Evolutionary conservation across 2,329 filamentous ascomycete species (phyloP), one percentile per base, ranked within the genome.

Genomic region (Chrysoporthe deuterocubensis): DNA sequence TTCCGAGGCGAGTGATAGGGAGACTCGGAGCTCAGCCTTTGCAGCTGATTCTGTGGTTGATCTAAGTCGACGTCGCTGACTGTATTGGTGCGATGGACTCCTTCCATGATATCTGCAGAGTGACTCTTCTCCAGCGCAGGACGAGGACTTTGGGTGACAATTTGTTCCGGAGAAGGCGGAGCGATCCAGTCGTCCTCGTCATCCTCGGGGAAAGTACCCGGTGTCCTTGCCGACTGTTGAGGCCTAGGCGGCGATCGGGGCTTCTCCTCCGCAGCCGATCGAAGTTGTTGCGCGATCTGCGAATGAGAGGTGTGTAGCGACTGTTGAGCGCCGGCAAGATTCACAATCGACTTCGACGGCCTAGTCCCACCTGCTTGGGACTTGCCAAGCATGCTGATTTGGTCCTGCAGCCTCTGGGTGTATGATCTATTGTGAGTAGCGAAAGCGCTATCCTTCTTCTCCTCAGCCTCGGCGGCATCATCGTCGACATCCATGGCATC

Each of bases 391-490:
- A 87, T 86, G 75, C 90, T 97, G 73, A 99, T 98, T 73, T 94
- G 93, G 74, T 98, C 95, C 72, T 97, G 94, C 18, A 99, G 83
- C 56, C 92, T 86, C 77, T 98, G 94, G 0, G 96, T 97, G n/a
- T 96, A 96, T 0, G 93, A 94, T 77, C 96, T 96, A 79, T 89
- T 93, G 75, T 95, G 90, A 2, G 85, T 78, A 6, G 85, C 84
- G 42, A 83, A 82, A 56, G 85, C 85, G 1, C 79, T 77, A 18
- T 83, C 80, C 9, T 77, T 77, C 50, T 84, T 83, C 1, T 81
- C 80, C 34, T 88, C 84, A 43, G 82, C 78, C 32, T 78, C 75
- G 6, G 74, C 71, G 2, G 75, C 73, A 21, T 77, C 74, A 4
- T 81, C 75, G n/a, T 86, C 79, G 66, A 83, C 73, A 54, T 89